Evolutionary conservation across 2,329 filamentous ascomycete genomes (phyloP).

Genomic region (Colletotrichum sp.): DNA sequence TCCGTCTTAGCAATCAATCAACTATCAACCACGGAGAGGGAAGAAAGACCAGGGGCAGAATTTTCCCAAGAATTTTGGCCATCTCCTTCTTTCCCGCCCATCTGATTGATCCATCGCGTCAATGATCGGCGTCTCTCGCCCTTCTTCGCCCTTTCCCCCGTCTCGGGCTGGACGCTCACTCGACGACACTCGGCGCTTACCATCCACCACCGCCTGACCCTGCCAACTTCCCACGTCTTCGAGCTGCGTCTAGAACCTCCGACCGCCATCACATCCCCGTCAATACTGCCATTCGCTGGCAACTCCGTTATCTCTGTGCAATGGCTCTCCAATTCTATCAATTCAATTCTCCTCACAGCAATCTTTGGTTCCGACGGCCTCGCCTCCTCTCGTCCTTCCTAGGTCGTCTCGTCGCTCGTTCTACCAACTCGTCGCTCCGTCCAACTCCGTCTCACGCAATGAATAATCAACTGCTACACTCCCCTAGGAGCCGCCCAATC

Average conservation of each 20-base stretch:
- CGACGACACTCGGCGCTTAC: not conserved
- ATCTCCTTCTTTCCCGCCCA: not conserved
- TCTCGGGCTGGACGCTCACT: not conserved
- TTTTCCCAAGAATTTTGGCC: not conserved
- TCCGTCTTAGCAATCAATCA: not conserved
- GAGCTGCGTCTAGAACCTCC: slow-evolving; percentile 12
- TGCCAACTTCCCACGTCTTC: slow-evolving; percentile 2
- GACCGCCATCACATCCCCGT: not conserved
- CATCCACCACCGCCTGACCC: not conserved
- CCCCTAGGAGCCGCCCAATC: not conserved
- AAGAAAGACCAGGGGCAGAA: not conserved
- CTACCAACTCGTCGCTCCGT: not conserved
- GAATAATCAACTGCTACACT: not conserved
- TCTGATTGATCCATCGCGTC: not conserved
- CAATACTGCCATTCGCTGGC: not conserved
- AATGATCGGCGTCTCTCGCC: not conserved
- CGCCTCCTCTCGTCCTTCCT: not conserved
- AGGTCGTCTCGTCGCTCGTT: not conserved
- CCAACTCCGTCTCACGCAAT: slow-evolving; percentile 6
- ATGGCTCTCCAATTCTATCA: not conserved
- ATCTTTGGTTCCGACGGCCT: not conserved
- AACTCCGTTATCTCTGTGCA: not conserved
- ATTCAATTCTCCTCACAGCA: not conserved
- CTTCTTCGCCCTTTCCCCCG: not conserved
- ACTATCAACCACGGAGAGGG: not conserved